Percentiles rank a stretch among this genome's conserved stretches.
phyloP scores from a whole-genome alignment of 306 rosid species.

The Lathyrus tuberosus region DNA sequence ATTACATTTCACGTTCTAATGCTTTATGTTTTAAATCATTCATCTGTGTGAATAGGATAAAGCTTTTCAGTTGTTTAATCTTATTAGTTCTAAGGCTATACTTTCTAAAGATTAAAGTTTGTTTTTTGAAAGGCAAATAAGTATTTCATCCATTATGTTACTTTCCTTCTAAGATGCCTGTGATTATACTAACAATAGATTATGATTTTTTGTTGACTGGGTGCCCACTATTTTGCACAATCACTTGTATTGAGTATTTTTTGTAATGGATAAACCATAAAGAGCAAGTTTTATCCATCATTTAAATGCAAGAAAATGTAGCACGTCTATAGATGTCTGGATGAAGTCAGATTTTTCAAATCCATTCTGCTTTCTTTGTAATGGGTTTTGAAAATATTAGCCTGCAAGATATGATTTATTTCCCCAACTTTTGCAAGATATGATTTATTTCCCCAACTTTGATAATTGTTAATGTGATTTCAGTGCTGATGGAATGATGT shows the following conservation, averaged over 20 bases:
- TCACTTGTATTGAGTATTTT: conserved; percentile 26
- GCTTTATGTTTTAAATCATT: conserved; percentile 2
- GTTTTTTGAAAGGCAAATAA: too few species aligned
- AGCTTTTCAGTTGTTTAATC: neutral
- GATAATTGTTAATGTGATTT: too few species aligned
- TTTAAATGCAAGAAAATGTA: conserved; percentile 25
- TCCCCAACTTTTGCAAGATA: too few species aligned
- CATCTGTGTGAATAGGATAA: neutral
- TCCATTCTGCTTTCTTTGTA: conserved; percentile 13
- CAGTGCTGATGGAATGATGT: too few species aligned
- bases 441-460: too few species aligned
- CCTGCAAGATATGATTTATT: conserved; percentile 32
- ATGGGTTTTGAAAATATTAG: conserved; percentile 21
- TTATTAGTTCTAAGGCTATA: neutral
- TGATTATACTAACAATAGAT: conserved; percentile 28
- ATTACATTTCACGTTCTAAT: neutral
- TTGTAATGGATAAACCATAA: conserved; percentile 26
- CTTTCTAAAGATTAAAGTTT: conserved; percentile 8
- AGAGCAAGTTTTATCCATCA: conserved; percentile 16
- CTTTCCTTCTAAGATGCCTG: conserved; percentile 2
- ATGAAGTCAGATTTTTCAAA: conserved; percentile 22
- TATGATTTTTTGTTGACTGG: conserved; percentile 22
- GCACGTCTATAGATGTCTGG: conserved; percentile 15
- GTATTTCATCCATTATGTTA: neutral
- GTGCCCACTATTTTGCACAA: conserved; percentile 18